These are phyloP conservation scores for Notholithocarpus densiflorus DNA, from an alignment of 306 rosid genomes.

Conservation along the genomic window DNA sequence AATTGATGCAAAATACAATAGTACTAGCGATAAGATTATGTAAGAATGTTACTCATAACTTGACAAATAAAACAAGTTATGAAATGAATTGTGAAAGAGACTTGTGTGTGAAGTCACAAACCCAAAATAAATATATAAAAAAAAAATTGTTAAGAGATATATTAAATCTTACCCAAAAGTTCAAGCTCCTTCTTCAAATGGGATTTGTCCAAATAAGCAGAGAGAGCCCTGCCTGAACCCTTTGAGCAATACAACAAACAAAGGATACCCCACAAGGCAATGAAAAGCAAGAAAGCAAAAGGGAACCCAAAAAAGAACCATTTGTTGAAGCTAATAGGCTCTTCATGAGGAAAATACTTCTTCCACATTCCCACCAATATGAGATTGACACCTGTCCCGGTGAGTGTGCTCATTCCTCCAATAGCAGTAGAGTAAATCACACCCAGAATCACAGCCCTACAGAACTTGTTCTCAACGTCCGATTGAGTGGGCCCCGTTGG, in stretches of 20 bases:
- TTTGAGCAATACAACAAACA: conserved; percentile 53
- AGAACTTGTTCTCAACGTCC: conserved; percentile 40
- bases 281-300: conserved; percentile 40
- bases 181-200: conserved; percentile 74
- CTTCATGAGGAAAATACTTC: conserved; percentile 51
- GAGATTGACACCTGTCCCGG: conserved; percentile 89
- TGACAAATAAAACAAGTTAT: too few species aligned
- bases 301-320: conserved; percentile 79
- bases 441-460: conserved; percentile 74
- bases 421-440: conserved; percentile 61
- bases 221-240: conserved; percentile 46
- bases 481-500: conserved; percentile 46
- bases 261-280: conserved; percentile 55
- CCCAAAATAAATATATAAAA: too few species aligned
- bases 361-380: conserved; percentile 87
- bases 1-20: too few species aligned
- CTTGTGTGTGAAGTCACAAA: too few species aligned
- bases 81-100: too few species aligned
- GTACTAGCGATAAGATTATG: too few species aligned
- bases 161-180: conserved; percentile 49
- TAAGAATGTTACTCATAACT: too few species aligned
- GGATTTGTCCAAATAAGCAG: conserved; percentile 58
- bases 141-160: too few species aligned
- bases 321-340: conserved; percentile 68
- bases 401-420: conserved; percentile 79